Percentiles rank a stretch among this genome's conserved stretches.
Evolutionary conservation across 768 basidiomycete genomes (phyloP).

Genomic region (Naganishia onofrii): DNA sequence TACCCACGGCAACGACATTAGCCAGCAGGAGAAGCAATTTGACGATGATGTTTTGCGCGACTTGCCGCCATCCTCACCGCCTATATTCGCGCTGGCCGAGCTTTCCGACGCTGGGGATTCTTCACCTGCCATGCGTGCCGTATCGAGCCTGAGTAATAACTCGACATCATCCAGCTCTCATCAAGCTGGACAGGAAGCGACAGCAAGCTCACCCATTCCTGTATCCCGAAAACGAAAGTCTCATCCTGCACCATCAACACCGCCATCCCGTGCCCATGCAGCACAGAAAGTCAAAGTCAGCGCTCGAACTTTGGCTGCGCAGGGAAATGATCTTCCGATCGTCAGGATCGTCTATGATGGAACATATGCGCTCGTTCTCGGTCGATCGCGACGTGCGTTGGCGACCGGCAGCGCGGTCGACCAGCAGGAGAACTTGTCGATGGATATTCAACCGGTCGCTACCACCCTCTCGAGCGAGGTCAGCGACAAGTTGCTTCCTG

Average conservation of each 20-base stretch:
- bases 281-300: background rate
- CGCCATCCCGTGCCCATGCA: background rate
- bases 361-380: conserved; percentile 28
- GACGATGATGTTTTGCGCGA: background rate
- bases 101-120: background rate
- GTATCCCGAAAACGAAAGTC: conserved; percentile 4
- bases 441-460: background rate
- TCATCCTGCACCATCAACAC: background rate
- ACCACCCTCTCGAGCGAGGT: background rate
- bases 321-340: background rate
- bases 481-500: background rate
- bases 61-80: conserved; percentile 10
- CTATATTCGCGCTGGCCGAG: background rate
- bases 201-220: background rate
- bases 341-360: conserved; percentile 24
- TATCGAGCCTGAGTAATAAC: background rate
- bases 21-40: background rate
- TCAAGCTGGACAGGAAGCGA: background rate
- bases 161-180: background rate
- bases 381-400: conserved; percentile 19
- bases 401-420: background rate
- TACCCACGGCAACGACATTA: background rate
- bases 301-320: conserved; percentile 3
- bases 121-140: background rate
- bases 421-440: background rate